Percentiles rank a stretch among this genome's conserved stretches.
Conservation (phyloP, 352 stramenopile genomes). For the Pythium coloratum region DNA sequence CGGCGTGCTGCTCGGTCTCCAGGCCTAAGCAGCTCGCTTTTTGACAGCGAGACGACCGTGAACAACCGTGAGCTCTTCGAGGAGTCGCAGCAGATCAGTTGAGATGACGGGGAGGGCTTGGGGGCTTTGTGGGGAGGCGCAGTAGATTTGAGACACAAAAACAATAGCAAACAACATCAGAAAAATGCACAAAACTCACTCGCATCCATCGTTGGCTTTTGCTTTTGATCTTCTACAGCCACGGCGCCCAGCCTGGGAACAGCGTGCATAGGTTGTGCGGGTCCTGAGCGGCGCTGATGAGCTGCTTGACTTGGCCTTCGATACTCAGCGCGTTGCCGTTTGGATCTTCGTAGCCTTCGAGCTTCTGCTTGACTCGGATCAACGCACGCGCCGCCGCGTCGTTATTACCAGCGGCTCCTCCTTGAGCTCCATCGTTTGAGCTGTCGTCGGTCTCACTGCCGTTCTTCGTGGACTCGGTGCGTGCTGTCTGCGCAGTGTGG, state of each 20-base stretch:
- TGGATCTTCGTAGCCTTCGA: conserved; percentile 98
- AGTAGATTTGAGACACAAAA: conserved; percentile 3
- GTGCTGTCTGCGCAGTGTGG: conserved; percentile 4
- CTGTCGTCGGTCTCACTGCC: conserved; percentile 29
- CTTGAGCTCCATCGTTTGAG: conserved; percentile 12
- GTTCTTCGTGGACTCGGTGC: conserved; percentile 22
- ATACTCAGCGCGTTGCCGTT: conserved; percentile 96
- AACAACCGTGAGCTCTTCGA: neutral
- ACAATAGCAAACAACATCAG: conserved; percentile 7
- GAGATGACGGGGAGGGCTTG: neutral
- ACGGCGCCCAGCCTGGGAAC: conserved; percentile 96
- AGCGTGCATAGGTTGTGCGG: conserved; percentile 95
- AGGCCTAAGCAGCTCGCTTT: conserved; percentile 34
- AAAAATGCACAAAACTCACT: conserved; percentile 6
- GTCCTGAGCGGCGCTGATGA: conserved; percentile 96
- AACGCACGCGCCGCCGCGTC: conserved; percentile 93
- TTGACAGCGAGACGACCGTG: neutral
- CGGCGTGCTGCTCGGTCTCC: conserved; percentile 82
- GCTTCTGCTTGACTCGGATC: conserved; percentile 97
- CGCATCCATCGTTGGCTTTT: neutral
- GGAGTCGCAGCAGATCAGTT: neutral
- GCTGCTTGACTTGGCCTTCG: conserved; percentile 97
- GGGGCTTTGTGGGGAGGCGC: neutral
- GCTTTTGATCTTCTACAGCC: conserved; percentile 68
- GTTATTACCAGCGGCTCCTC: conserved; percentile 35